phyloP scores from a whole-genome alignment of 352 stramenopile species.

The Phytophthora pini region DNA sequence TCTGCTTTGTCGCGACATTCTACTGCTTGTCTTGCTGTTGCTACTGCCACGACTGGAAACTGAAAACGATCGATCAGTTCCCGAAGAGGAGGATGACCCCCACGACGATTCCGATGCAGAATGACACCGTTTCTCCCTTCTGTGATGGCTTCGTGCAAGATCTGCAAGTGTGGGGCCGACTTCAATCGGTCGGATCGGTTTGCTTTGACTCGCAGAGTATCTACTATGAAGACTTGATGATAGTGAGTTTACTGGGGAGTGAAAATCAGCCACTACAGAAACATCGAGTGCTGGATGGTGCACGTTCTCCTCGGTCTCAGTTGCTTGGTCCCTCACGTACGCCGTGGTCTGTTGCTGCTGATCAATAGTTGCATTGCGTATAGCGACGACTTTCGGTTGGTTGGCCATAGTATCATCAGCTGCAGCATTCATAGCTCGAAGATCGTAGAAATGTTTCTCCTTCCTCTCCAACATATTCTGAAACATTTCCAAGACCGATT shows the following conservation, averaged over 20 bases:
- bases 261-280: slow-evolving; percentile 3
- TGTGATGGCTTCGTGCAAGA: slow-evolving; percentile 5
- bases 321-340: slow-evolving; percentile 26
- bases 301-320: slow-evolving; percentile 18
- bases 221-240: neutral
- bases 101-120: slow-evolving; percentile 6
- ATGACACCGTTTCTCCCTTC: neutral
- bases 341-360: slow-evolving; percentile 27
- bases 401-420: neutral
- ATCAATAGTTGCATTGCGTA: neutral
- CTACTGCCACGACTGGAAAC: slow-evolving; percentile 7
- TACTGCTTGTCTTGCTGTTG: slow-evolving; percentile 8
- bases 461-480: slow-evolving; percentile 37
- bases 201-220: neutral
- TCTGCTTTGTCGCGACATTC: too few relatives aligned
- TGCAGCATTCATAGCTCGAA: neutral
- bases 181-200: slow-evolving; percentile 1
- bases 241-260: neutral
- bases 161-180: slow-evolving; percentile 32
- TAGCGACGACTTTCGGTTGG: neutral
- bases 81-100: slow-evolving; percentile 9
- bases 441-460: slow-evolving; percentile 29
- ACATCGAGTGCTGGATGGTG: neutral
- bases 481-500: slow-evolving; percentile 22
- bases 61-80: neutral